Base-by-base conservation (phyloP, 2,329 filamentous ascomycete species). In the Alternaria solani region DNA sequence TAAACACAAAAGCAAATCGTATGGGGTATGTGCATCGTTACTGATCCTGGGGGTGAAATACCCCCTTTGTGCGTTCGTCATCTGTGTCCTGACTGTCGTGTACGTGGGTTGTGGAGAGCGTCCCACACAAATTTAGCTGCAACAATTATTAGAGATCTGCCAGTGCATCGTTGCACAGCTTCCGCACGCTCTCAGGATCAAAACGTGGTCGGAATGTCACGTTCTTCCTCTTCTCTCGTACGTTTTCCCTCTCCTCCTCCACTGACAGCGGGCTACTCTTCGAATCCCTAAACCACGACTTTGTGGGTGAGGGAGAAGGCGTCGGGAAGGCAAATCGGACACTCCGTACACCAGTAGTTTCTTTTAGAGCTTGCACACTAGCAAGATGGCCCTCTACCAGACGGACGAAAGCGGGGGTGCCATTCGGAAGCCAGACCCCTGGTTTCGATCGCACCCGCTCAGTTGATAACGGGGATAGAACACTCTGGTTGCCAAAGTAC, bases 371-470 rank as follows among this genome's bases (percentile, higher is more conserved):
- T 2, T 65, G 68, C 2, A 78, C 71, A 26, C 66, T 65, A 4
- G 61, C 60, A 7, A 77, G 60, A 49, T 79, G 77, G 9, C 48
- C 47, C 28, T 69, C 59, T 11, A 78, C 52, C 71, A 78, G 73
- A 52, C 32, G 34, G 8, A 62, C 44, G 51, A 79, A 78, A 9
- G 65, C 55, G 1, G 68, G 66, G 28, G 74, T 66, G 51, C 74
- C 67, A 51, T 61, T 59, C 23, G 68, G 70, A 36, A 76, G 71
- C 4, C 34, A 48, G 38, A 43, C 30, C 4, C 41, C 18, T 43
- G 48, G 38, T 32, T 47, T 47, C n/a, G 48, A 38, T 20, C n/a
- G 54, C n/a, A 49, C 34, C 4, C 30, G 28, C 9, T 38, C 38
- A 12, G 30, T 56, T 25, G 57, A 46, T 2, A 59, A 25, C 25